Conservation (phyloP, 2,329 filamentous ascomycete species). For the Ramichloridium luteum region DNA sequence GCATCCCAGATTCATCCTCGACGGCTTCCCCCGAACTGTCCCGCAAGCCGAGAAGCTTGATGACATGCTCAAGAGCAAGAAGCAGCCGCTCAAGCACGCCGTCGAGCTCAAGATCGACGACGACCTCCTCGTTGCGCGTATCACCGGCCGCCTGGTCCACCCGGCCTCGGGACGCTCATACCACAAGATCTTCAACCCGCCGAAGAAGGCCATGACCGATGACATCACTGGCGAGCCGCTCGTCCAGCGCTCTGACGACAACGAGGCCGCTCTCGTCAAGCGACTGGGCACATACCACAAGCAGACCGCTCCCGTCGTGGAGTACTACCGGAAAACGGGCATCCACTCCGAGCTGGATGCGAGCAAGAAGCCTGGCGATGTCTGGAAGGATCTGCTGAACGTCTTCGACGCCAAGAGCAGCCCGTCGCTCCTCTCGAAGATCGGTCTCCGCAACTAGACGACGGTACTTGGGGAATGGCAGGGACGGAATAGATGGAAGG, state of each 20-base stretch:
- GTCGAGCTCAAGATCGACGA: conserved; percentile 97
- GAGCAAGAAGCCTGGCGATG: conserved; percentile 86
- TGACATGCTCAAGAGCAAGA: conserved; percentile 67
- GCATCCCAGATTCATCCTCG: conserved; percentile 74
- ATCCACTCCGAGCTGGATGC: conserved; percentile 96
- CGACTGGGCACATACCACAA: conserved; percentile 83
- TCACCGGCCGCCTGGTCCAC: conserved; percentile 92
- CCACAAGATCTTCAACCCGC: conserved; percentile 98
- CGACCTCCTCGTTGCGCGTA: conserved; percentile 80
- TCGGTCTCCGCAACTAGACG: conserved; percentile 32
- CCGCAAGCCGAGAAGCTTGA: conserved; percentile 91
- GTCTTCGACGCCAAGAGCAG: conserved; percentile 52
- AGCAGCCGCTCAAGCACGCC: conserved; percentile 83
- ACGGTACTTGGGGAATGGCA: too few relatives aligned
- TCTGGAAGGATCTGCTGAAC: conserved; percentile 84
- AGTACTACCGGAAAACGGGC: conserved; percentile 93
- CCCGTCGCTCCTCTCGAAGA: conserved; percentile 39
- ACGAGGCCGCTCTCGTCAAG: conserved; percentile 91
- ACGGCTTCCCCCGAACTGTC: conserved; percentile 95
- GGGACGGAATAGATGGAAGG: too few relatives aligned
- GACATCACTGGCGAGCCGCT: conserved; percentile 94
- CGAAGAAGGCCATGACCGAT: conserved; percentile 87
- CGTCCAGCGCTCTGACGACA: conserved; percentile 93
- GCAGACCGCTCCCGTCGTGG: conserved; percentile 84
- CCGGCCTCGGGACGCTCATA: conserved; percentile 92